Evolutionary conservation across 768 basidiomycete species (phyloP).

Genomic region (Tulasnella sp.): DNA sequence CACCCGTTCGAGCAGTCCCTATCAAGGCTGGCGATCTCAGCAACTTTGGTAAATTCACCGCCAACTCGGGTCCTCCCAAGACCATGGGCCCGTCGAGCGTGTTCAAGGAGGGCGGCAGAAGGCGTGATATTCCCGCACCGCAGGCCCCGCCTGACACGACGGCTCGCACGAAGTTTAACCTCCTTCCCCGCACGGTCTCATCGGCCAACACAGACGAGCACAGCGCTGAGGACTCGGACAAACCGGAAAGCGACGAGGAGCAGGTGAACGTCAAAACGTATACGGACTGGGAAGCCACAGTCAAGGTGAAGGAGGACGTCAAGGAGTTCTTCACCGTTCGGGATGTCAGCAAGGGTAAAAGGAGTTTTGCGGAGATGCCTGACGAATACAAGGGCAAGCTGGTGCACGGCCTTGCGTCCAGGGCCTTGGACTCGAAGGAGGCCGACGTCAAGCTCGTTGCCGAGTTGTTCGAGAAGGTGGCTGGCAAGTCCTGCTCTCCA

Average conservation of each 20-base stretch:
- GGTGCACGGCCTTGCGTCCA: constrained; percentile 64
- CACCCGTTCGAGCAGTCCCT: constrained; percentile 45
- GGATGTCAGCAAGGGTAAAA: constrained; percentile 78
- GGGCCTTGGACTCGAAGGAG: constrained; percentile 75
- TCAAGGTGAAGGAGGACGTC: constrained; percentile 69
- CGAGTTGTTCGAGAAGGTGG: constrained; percentile 59
- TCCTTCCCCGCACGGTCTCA: constrained; percentile 72
- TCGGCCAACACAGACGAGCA: constrained; percentile 37
- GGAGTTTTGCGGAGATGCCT: constrained; percentile 72
- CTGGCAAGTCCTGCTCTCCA: constrained; percentile 47
- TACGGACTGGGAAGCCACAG: constrained; percentile 52
- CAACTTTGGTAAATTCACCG: constrained; percentile 75
- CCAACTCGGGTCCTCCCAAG: constrained; percentile 50
- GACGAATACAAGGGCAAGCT: constrained; percentile 53
- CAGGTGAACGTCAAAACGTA: constrained; percentile 24
- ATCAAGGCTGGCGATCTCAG: constrained; percentile 80
- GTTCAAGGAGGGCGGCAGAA: constrained; percentile 57
- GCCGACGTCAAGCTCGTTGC: constrained; percentile 70
- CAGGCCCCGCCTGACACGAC: constrained; percentile 36
- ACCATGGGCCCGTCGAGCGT: constrained; percentile 81
- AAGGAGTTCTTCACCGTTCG: constrained; percentile 85
- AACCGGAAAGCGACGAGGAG: constrained; percentile 35
- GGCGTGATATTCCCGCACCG: constrained; percentile 44
- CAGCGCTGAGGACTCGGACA: constrained; percentile 42
- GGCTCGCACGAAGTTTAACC: constrained; percentile 62